Conservation (phyloP, 805 yeast genomes). For the Millerago galiae region DNA sequence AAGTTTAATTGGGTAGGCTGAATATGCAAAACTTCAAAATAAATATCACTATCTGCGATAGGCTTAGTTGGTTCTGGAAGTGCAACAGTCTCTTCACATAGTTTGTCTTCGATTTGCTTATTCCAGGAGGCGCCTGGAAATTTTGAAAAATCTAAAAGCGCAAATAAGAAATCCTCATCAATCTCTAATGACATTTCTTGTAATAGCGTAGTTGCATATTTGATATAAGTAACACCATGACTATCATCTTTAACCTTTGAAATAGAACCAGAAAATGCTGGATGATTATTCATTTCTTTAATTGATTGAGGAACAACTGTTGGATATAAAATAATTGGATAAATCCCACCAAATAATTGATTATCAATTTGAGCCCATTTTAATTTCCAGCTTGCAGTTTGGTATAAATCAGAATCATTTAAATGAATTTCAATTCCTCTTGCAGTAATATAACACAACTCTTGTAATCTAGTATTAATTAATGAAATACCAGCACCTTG, state of each 20-base stretch:
- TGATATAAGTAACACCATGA: constrained; percentile 85
- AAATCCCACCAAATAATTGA: constrained; percentile 80
- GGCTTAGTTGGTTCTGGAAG: constrained; percentile 64
- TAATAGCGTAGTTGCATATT: constrained; percentile 81
- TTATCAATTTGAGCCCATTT: constrained; percentile 96
- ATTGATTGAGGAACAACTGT: constrained; percentile 80
- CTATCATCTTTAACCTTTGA: constrained; percentile 81
- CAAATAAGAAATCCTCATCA: constrained; percentile 88
- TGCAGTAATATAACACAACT: constrained; percentile 75
- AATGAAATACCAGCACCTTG: constrained; percentile 87
- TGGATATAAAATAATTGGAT: constrained; percentile 86
- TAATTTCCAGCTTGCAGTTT: constrained; percentile 69
- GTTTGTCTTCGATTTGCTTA: constrained; percentile 32
- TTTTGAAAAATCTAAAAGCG: constrained; percentile 72
- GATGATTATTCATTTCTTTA: constrained; percentile 81
- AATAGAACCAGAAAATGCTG: constrained; percentile 80
- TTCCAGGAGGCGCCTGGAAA: constrained; percentile 82
- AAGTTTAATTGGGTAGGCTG: constrained; percentile 88
- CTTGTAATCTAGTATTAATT: constrained; percentile 64
- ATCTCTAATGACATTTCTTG: constrained; percentile 91
- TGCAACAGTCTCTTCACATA: constrained; percentile 57
- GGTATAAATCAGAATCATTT: constrained; percentile 79
- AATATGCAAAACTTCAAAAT: constrained; percentile 86
- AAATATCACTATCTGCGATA: constrained; percentile 62
- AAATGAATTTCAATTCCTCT: constrained; percentile 77